These are phyloP conservation scores for Podila horticola DNA, from an alignment of 192 early-diverging fungal genomes.

Conservation along the genomic window DNA sequence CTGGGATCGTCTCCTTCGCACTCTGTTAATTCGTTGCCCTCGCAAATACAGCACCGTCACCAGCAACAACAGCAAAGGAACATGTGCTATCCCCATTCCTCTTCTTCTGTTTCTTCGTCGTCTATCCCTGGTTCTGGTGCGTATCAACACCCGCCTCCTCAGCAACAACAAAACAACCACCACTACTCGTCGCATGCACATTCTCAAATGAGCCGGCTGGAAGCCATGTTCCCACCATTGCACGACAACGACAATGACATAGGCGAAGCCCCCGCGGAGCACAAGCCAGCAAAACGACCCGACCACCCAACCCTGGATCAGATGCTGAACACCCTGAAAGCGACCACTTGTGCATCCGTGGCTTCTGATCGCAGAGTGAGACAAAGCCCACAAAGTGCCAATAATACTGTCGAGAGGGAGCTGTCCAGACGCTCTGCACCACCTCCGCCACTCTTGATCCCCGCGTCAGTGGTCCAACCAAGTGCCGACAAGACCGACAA, in stretches of 20 bases:
- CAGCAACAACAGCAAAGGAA: not conserved
- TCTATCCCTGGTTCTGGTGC: not conserved
- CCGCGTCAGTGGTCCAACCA: not conserved
- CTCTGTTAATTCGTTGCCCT: not conserved
- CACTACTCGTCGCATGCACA: conserved; percentile 5
- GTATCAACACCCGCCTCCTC: conserved; percentile 3
- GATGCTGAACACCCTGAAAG: not conserved
- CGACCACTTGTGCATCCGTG: not conserved
- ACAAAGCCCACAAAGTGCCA: not conserved
- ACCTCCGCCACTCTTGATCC: not conserved
- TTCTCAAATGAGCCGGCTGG: conserved; percentile 24
- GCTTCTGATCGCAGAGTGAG: not conserved
- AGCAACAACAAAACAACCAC: not conserved
- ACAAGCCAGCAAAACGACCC: not conserved
- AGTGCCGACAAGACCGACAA: not conserved
- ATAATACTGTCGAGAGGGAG: not conserved
- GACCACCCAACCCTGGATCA: not conserved
- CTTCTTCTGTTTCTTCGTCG: not conserved
- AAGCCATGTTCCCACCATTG: conserved; percentile 27
- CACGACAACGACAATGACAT: conserved; percentile 5
- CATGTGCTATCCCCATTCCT: not conserved
- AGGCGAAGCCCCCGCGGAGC: not conserved
- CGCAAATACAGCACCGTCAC: not conserved
- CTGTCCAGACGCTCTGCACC: not conserved
- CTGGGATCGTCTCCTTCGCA: not conserved